Evolutionary conservation across 2,329 filamentous ascomycete genomes (phyloP), one percentile per base, ranked within the genome.

Genomic region (Cytospora mali): DNA sequence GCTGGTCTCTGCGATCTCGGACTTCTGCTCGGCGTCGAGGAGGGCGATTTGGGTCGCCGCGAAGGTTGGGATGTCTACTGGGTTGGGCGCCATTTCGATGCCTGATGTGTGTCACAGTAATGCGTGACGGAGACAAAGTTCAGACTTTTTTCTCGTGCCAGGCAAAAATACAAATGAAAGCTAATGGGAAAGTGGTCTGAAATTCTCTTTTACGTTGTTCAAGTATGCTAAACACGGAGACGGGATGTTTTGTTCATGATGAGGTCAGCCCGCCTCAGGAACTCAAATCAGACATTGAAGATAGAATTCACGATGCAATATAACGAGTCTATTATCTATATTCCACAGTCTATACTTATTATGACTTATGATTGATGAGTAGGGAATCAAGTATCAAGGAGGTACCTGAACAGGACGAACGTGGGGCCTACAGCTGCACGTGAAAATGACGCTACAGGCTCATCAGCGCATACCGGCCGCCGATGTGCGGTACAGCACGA

Each of bases 1-100:
- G 67, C 86, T 83, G 25, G 88, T 92, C 75, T 92, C 88, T 53
- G 83, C 79, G 55, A 92, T 80, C 75, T 95, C 91, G 70, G 87
- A 86, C 69, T 87, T 81, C 31, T 92, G 86, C 75, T 96, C 92
- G 57, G 79, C 80, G 52, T 86, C 81, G 46, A 96, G 84, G 55
- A 96, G 85, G 46, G 81, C 75, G 58, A 93, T 83, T 74, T 96
- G 92, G 1, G 85, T 84, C 53, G 79, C 75, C 11, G 91, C 90
- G 75, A 95, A 96, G 53, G 84, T 76, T 53, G 86, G 77, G 64
- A 93, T 83, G 71, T 89, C 84, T 66, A 87, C 71, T 10, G 64
- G 42, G 4, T 35, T 39, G 21, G 56, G 61, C 49, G 76, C 62
- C 78, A 80, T 80, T 42, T 65, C 56, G 31, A 28, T 29, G n/a